phyloP scores from a whole-genome alignment of 2,329 filamentous ascomycete genomes.

The Sphaerulina musiva region DNA sequence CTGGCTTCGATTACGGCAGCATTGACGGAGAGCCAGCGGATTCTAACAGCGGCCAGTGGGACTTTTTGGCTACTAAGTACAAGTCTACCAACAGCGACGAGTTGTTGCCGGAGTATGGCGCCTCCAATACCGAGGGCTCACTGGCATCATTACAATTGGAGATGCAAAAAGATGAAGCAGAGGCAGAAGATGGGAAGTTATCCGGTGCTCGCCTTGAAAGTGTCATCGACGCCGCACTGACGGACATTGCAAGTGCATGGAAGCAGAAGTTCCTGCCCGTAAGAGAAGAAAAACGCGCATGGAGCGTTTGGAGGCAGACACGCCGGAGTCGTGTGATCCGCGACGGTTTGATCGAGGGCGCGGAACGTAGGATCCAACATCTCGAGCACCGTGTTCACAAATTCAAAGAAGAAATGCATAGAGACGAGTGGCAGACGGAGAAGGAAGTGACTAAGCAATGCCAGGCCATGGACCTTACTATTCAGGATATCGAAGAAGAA shows the following conservation, averaged over 20 bases:
- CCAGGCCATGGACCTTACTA: constrained; percentile 55
- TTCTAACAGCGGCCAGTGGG: constrained; percentile 20
- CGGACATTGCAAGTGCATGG: constrained; percentile 52
- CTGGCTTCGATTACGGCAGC: constrained; percentile 13
- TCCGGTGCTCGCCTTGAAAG: constrained; percentile 43
- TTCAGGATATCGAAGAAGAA: constrained; percentile 55
- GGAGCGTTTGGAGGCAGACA: constrained; percentile 55
- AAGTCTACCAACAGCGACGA: constrained; percentile 35
- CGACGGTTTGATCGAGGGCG: constrained; percentile 40
- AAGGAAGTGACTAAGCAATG: constrained; percentile 52
- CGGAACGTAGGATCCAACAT: constrained; percentile 39
- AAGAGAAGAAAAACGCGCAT: constrained; percentile 52
- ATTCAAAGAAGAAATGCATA: constrained; percentile 48
- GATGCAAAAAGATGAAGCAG: constrained; percentile 40
- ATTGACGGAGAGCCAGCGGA: constrained; percentile 14
- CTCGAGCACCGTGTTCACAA: constrained; percentile 51
- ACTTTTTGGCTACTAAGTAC: constrained; percentile 25
- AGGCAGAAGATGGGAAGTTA: constrained; percentile 21
- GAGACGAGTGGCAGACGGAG: constrained; percentile 48
- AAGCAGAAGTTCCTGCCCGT: constrained; percentile 51
- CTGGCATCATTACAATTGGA: constrained; percentile 19
- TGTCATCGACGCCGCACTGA: constrained; percentile 51
- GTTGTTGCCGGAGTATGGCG: constrained; percentile 14
- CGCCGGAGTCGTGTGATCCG: constrained; percentile 39
- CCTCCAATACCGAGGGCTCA: constrained; percentile 11